phyloP scores from a whole-genome alignment of 2,329 filamentous ascomycete species.

The Diaporthe nobilis region DNA sequence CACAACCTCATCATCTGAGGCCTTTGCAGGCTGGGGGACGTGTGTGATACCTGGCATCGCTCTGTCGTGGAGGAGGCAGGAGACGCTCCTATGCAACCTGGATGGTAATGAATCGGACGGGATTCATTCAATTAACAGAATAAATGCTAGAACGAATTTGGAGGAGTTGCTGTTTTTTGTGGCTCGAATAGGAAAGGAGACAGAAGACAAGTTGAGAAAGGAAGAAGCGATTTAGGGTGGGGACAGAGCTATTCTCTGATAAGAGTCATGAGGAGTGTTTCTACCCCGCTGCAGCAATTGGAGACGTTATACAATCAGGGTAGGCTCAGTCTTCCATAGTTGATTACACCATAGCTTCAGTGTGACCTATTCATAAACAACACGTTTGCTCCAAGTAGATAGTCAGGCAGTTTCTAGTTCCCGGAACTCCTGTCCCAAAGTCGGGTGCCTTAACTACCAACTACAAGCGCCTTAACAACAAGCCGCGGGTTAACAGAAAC shows the following conservation, averaged over 20 bases:
- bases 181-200: neutral
- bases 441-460: too few species aligned
- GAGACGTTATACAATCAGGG: neutral
- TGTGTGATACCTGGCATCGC: neutral
- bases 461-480: too few species aligned
- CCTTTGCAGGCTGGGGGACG: neutral
- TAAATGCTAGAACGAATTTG: too few species aligned
- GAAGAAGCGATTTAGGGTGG: neutral
- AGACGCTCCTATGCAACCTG: neutral
- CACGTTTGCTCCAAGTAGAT: too few species aligned
- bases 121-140: neutral
- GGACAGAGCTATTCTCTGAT: neutral
- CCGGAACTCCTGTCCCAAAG: too few species aligned
- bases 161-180: too few species aligned
- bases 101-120: neutral
- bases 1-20: neutral
- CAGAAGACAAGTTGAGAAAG: neutral
- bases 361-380: too few species aligned
- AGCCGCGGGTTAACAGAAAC: too few species aligned
- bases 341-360: neutral
- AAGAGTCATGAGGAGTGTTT: neutral
- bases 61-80: neutral
- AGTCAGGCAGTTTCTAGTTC: too few species aligned
- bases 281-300: neutral
- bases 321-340: neutral